These are phyloP conservation scores for Sporothrix curviconia DNA, from an alignment of 2,329 filamentous ascomycete genomes.

Conservation along the genomic window DNA sequence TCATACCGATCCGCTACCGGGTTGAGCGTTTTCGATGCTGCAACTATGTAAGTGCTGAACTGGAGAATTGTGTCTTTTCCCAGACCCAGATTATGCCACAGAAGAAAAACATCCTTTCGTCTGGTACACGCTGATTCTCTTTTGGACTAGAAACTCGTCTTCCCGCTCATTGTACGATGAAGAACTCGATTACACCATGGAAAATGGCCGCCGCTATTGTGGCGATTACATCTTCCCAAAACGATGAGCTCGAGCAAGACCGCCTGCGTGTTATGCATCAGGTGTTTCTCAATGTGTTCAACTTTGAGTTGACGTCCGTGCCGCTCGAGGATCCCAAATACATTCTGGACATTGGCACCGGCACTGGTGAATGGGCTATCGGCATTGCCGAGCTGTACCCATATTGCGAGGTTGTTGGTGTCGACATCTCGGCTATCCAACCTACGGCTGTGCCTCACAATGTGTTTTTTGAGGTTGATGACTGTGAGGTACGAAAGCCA, in stretches of 20 bases:
- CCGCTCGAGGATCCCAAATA: slow-evolving; percentile 31
- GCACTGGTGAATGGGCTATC: slow-evolving; percentile 48
- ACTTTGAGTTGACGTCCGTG: slow-evolving; percentile 29
- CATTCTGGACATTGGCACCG: slow-evolving; percentile 55
- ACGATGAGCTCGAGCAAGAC: slow-evolving; percentile 48
- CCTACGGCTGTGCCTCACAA: slow-evolving; percentile 51
- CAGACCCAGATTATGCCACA: too few relatives aligned
- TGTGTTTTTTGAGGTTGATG: slow-evolving; percentile 54
- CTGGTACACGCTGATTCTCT: too few relatives aligned
- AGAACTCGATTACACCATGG: slow-evolving; percentile 42
- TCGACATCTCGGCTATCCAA: slow-evolving; percentile 53
- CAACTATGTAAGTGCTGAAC: slow-evolving; percentile 33
- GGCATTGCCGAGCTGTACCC: slow-evolving; percentile 49
- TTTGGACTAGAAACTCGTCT: slow-evolving; percentile 25
- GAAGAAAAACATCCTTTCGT: too few relatives aligned
- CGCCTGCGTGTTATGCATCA: slow-evolving; percentile 30
- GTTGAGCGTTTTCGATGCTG: slow-evolving; percentile 32
- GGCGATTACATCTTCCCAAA: slow-evolving; percentile 54
- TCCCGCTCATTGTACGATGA: slow-evolving; percentile 29
- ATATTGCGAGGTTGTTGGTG: slow-evolving; percentile 50
- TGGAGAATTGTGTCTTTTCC: too few relatives aligned
- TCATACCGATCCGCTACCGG: slow-evolving; percentile 29
- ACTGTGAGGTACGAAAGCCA: slow-evolving; percentile 37
- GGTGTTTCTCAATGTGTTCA: slow-evolving; percentile 27
- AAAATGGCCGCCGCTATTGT: slow-evolving; percentile 56